phyloP scores from a whole-genome alignment of 1,284 basidiomycete genomes.

The Ustilago esculenta region DNA sequence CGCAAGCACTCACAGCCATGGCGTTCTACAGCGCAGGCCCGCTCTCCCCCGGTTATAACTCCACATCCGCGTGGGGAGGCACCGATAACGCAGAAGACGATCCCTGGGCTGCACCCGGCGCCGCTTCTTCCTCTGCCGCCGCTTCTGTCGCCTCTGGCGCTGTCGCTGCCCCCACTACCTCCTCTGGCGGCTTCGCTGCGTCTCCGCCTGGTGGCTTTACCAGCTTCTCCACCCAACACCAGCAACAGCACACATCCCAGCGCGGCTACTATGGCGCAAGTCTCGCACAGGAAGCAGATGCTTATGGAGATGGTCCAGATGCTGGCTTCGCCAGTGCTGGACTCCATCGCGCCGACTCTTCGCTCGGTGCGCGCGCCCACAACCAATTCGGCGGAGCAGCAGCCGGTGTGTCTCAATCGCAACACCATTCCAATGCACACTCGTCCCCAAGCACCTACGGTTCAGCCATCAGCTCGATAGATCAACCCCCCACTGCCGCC shows the following conservation, averaged over 20 bases:
- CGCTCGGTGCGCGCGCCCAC: conserved; percentile 2
- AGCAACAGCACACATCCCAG: conserved; percentile 18
- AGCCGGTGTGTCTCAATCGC: conserved; percentile 1
- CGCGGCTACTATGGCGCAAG: conserved; percentile 25
- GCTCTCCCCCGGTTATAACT: conserved; percentile 43
- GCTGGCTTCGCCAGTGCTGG: conserved; percentile 10
- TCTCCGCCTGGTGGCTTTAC: conserved; percentile 30
- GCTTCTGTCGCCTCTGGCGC: too few relatives aligned
- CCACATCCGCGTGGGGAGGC: conserved; percentile 49
- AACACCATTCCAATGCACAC: conserved; percentile 20
- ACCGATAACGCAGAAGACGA: conserved; percentile 46
- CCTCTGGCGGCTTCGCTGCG: conserved; percentile 12
- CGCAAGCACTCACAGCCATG: conserved; percentile 7
- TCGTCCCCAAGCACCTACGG: conserved; percentile 29
- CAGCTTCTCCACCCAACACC: conserved; percentile 32
- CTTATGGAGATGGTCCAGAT: conserved; percentile 13
- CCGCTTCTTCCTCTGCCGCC: conserved; percentile 20
- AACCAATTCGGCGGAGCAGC: conserved; percentile 4
- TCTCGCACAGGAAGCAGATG: conserved; percentile 27
- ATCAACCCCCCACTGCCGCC: conserved; percentile 1
- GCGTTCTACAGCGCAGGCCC: conserved; percentile 49
- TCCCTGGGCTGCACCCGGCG: conserved; percentile 45
- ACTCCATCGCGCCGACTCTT: conserved; percentile 15
- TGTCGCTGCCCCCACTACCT: conserved; percentile 5
- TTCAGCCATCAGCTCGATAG: conserved; percentile 27